Evolutionary conservation across 2,329 filamentous ascomycete species (phyloP), one percentile per base, ranked within the genome.

Genomic region (Colletotrichum camelliae): DNA sequence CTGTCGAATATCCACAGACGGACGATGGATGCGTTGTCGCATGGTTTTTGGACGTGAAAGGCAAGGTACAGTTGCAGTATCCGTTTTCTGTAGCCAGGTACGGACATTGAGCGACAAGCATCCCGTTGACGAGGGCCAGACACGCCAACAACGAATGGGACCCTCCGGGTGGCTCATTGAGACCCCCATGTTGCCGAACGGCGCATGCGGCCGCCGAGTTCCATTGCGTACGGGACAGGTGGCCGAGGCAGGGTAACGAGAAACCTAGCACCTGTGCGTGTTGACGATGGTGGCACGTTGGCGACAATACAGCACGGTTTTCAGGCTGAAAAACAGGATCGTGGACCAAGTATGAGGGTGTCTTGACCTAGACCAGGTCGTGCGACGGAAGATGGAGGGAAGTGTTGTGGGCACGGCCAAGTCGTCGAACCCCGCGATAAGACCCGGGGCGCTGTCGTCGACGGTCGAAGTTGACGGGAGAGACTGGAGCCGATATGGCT

Each of bases 151-250:
- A 57, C 16, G 58, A 66, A 27, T 60, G 64, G 70, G 29, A 72
- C 10, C 21, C 37, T 67, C 62, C 37, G 55, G 73, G 72, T 31
- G 39, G 15, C 72, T 65, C 48, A 60, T 68, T 68, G 21, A 43
- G 64, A 69, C 18, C 29, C 8, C 35, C 57, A 68, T 69, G 70
- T 67, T 43, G 74, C 39, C 58, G 70, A 65, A 75, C 64, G 70
- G 74, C 65, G 74, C 58, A 72, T 69, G 64, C 55, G 61, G 72
- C 27, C 73, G 64, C 48, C 74, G 35, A 65, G 55, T 67, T 67
- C 65, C 62, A 68, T 68, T 60, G 74, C 70, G 70, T 21, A 52
- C 70, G 70, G 70, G 64, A 68, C 16, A 39, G 29, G 64, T 48
- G 62, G 64, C 58, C 64, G 73, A 75, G 39, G 62, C 43, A 72